Evolutionary conservation across 371 early-diverging fungal genomes (phyloP), one percentile per base, ranked within the genome.

Genomic region (Entomophthora muscae): DNA sequence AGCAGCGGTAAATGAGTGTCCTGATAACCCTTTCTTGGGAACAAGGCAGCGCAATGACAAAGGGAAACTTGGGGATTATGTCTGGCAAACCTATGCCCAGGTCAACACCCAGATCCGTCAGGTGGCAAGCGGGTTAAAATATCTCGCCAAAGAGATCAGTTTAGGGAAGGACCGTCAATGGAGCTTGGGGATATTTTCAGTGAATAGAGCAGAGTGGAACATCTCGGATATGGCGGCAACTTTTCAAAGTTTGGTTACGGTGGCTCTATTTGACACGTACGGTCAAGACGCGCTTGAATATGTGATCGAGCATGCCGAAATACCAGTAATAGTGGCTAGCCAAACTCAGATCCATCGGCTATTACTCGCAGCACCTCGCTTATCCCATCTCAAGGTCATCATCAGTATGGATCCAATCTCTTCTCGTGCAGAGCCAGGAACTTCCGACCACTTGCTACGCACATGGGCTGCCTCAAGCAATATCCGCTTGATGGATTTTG

Each of bases 191-290:
- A 72, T 88, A 52, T 85, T 82, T 77, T 70, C 84, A 30, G 75
- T 86, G 66, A 98, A 98, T 71, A 76, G 98, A 52, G 73, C 86
- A 23, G 98, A 98, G 68, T 98, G 98, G 98, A 73, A 84, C 26
- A 78, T 93, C 28, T 69, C 85, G n/a, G 93, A 90, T 61, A 70
- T 63, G 32, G 61, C 57, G 1, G 32, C 33, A 21, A 63, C 65
- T 24, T 69, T 72, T 22, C 81, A 80, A 57, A 75, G 75, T 61
- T 68, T 81, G n/a, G 69, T 75, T 63, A 78, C 83, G n/a, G 88
- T 89, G 13, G 89, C 93, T 0, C 74, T 96, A 7, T 91, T 90
- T 75, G 90, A 93, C 67, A 89, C 91, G 26, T 79, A 89, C 32
- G 88, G 90, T 32, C 79, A 76, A 21, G 81, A 81, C 27, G 81